phyloP scores from a whole-genome alignment of 352 stramenopile genomes.

The Aphanomyces stellatus region DNA sequence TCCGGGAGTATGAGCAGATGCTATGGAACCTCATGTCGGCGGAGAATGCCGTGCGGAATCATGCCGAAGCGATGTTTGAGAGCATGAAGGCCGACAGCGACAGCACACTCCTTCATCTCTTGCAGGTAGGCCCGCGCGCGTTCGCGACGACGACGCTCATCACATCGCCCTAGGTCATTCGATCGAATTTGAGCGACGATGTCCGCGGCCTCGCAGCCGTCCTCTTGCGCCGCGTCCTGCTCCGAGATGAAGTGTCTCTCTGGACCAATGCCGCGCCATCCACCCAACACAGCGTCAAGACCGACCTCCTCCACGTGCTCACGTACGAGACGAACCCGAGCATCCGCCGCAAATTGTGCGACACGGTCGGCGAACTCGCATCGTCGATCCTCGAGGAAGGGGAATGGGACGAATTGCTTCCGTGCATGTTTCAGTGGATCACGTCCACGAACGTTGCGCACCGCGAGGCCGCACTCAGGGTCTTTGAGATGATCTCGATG shows the following conservation, averaged over 20 bases:
- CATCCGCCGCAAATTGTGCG: conserved; percentile 75
- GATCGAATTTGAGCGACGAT: conserved; percentile 33
- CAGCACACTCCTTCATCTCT: conserved; percentile 43
- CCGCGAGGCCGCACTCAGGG: conserved; percentile 56
- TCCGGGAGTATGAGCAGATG: conserved; percentile 47
- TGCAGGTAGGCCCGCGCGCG: conserved; percentile 44
- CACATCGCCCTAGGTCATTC: not conserved
- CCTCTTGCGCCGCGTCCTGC: conserved; percentile 60
- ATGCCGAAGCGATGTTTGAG: conserved; percentile 49
- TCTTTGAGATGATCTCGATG: conserved; percentile 75
- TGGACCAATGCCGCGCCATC: conserved; percentile 48
- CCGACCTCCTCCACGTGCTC: conserved; percentile 52
- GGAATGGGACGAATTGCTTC: conserved; percentile 67
- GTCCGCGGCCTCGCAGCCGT: conserved; percentile 64
- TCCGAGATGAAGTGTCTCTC: conserved; percentile 68
- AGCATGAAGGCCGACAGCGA: conserved; percentile 52
- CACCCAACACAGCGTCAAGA: conserved; percentile 45
- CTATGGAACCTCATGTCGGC: conserved; percentile 60
- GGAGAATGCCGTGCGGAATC: conserved; percentile 64
- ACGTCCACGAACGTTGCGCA: conserved; percentile 37
- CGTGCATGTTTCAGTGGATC: conserved; percentile 57
- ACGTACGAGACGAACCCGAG: conserved; percentile 51
- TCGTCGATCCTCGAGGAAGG: conserved; percentile 70
- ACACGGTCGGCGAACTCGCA: conserved; percentile 74
- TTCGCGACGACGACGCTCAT: not conserved